Evolutionary conservation across 2,329 filamentous ascomycete genomes (phyloP).

Genomic region (Aureobasidium sp.): DNA sequence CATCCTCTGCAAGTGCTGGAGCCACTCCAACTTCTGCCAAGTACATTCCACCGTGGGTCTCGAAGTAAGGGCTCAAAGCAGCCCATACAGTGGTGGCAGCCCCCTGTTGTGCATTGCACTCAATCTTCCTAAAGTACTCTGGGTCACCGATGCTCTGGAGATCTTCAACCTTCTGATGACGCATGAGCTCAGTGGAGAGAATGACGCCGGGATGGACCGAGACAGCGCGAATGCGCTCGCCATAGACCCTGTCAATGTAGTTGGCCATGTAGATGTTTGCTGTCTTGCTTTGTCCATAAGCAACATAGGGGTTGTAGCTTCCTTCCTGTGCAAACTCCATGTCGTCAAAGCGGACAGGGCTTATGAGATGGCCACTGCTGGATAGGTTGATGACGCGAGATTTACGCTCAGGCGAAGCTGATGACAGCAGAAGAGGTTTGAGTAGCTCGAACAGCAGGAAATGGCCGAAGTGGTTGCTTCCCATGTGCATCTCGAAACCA

Average conservation of each 20-base stretch:
- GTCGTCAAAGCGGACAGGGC: conserved; percentile 25
- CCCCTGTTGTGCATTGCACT: conserved; percentile 35
- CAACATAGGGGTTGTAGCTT: conserved; percentile 21
- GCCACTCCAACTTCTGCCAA: conserved; percentile 37
- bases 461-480: conserved; percentile 48
- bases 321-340: conserved; percentile 27
- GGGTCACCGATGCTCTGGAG: background rate
- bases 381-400: conserved; percentile 45
- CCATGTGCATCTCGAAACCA: conserved; percentile 47
- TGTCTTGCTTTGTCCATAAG: conserved; percentile 46
- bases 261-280: conserved; percentile 49
- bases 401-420: conserved; percentile 32
- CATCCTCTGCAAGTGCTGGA: conserved; percentile 24
- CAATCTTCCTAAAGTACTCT: conserved; percentile 7
- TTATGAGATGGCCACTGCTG: conserved; percentile 32
- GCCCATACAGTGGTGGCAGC: conserved; percentile 45
- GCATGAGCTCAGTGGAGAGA: conserved; percentile 18
- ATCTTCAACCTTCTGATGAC: conserved; percentile 7
- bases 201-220: conserved; percentile 45
- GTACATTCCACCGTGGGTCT: conserved; percentile 43
- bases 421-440: conserved; percentile 37
- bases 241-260: conserved; percentile 46
- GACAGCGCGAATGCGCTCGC: conserved; percentile 36
- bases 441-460: conserved; percentile 51
- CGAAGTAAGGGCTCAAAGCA: conserved; percentile 36